Evolutionary conservation across 2,329 filamentous ascomycete species (phyloP).

Genomic region (Hypomyces perniciosus): DNA sequence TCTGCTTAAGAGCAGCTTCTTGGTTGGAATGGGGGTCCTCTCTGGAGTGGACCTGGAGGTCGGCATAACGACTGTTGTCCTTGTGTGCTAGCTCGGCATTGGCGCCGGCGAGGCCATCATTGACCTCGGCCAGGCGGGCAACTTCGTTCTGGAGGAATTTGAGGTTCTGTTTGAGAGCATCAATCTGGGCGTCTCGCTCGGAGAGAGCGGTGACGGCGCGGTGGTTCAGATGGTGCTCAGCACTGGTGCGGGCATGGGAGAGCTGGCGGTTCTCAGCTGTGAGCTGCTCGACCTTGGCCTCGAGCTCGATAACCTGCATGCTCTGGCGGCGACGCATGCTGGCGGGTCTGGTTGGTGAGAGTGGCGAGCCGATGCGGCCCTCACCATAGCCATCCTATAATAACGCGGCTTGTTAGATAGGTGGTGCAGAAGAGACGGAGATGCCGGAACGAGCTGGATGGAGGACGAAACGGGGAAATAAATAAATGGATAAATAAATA

Average conservation of each 20-base stretch:
- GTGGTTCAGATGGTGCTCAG: constrained; percentile 61
- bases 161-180: constrained; percentile 70
- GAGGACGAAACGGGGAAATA: neutral
- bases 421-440: constrained; percentile 4
- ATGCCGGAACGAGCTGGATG: neutral
- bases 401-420: constrained; percentile 2
- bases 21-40: constrained; percentile 56
- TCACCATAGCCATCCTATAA: constrained; percentile 86
- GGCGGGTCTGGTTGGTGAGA: constrained; percentile 87
- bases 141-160: constrained; percentile 79
- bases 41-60: constrained; percentile 64
- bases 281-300: constrained; percentile 77
- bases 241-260: constrained; percentile 61
- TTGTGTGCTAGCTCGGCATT: constrained; percentile 71
- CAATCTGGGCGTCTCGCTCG: constrained; percentile 83
- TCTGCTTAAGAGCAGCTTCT: constrained; percentile 49
- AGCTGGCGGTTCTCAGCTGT: constrained; percentile 78
- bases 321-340: constrained; percentile 96
- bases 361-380: constrained; percentile 76
- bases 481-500: neutral
- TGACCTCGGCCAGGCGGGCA: constrained; percentile 71
- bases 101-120: constrained; percentile 69
- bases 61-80: constrained; percentile 64
- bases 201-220: constrained; percentile 64
- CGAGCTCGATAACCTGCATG: constrained; percentile 93